Conservation (phyloP, 768 basidiomycete species). For the Floccularia luteovirens region DNA sequence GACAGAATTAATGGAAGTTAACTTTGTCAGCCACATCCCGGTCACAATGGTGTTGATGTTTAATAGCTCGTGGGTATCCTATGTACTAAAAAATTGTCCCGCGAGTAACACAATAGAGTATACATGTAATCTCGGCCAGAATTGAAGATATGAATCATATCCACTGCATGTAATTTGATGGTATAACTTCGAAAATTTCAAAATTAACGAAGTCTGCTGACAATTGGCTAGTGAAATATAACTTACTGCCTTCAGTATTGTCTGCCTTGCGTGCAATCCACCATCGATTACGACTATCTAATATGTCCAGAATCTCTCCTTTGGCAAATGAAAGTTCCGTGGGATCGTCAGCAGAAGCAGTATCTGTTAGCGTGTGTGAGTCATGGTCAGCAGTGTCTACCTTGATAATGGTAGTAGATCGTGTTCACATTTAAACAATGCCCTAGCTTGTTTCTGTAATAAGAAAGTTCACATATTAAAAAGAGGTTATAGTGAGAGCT, state of each 20-base stretch:
- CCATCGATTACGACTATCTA: conserved; percentile 80
- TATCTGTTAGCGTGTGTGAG: conserved; percentile 36
- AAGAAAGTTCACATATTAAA: neutral
- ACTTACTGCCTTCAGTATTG: conserved; percentile 62
- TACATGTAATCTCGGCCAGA: neutral
- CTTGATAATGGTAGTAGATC: neutral
- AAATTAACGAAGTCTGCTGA: neutral
- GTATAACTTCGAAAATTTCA: neutral
- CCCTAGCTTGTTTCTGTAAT: neutral
- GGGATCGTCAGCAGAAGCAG: conserved; percentile 70
- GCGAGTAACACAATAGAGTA: neutral
- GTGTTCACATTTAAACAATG: neutral
- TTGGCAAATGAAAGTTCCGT: conserved; percentile 83
- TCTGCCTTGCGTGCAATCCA: conserved; percentile 71
- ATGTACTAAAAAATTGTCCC: neutral
- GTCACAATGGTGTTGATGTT: too few relatives aligned
- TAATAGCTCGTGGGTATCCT: too few relatives aligned
- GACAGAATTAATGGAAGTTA: neutral
- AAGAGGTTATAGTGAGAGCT: neutral
- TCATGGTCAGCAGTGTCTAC: neutral
- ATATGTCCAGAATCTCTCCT: conserved; percentile 76
- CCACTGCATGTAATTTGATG: neutral
- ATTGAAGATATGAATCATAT: neutral
- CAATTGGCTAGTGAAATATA: neutral
- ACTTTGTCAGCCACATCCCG: too few relatives aligned